These are phyloP conservation scores for Syncephalastrum sp. DNA, from an alignment of 371 early-diverging fungal species.

Conservation along the genomic window DNA sequence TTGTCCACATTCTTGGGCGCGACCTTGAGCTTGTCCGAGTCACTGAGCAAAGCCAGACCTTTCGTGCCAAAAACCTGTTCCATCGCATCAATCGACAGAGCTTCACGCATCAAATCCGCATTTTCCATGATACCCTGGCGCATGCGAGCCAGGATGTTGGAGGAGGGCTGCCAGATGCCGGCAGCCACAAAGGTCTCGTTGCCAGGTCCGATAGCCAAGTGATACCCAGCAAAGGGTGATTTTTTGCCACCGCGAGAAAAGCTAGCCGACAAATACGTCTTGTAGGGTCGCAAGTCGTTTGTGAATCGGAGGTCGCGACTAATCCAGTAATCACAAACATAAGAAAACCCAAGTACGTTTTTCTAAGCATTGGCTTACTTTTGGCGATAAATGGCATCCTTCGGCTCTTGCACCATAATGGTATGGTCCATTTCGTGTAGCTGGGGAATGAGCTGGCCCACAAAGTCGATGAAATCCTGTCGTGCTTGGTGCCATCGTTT, in stretches of 20 bases:
- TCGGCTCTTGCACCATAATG: conserved; percentile 44
- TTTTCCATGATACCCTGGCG: conserved; percentile 44
- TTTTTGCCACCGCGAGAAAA: conserved; percentile 55
- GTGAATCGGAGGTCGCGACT: conserved; percentile 61
- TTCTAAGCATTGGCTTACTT: conserved; percentile 21
- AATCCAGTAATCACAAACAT: not conserved
- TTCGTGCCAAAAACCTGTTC: conserved; percentile 42
- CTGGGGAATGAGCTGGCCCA: conserved; percentile 41
- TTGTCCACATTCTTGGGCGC: conserved; percentile 47
- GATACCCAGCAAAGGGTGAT: conserved; percentile 49
- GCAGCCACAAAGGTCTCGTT: conserved; percentile 38
- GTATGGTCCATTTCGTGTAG: conserved; percentile 47
- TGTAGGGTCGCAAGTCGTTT: conserved; percentile 58
- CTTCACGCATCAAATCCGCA: conserved; percentile 38
- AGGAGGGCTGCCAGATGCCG: conserved; percentile 49
- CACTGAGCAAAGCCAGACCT: conserved; percentile 36
- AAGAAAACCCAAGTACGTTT: too few relatives aligned
- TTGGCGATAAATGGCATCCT: conserved; percentile 50
- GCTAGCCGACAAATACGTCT: conserved; percentile 40
- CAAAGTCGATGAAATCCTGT: conserved; percentile 55
- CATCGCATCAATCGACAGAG: conserved; percentile 43
- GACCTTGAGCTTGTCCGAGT: conserved; percentile 35
- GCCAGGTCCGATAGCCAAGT: conserved; percentile 39
- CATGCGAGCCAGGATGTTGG: conserved; percentile 29
- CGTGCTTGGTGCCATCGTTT: conserved; percentile 36